A percentile compares a stretch with the other conserved stretches of the same genome.
phyloP scores from a whole-genome alignment of 352 stramenopile species.

The Globisporangium megalacanthum region DNA sequence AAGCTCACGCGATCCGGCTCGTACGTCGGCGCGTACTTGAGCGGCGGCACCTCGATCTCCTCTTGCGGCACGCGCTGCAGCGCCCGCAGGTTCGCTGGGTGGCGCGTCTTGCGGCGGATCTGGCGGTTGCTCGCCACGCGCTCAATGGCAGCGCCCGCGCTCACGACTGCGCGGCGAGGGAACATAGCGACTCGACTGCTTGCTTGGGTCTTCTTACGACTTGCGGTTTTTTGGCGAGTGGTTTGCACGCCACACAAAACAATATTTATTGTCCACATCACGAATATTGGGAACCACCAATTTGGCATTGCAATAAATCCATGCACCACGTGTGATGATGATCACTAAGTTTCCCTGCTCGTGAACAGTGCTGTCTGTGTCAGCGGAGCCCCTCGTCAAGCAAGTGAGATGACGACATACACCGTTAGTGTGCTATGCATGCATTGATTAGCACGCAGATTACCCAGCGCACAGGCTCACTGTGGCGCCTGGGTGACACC shows the following conservation, averaged over 20 bases:
- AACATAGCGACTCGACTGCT: slow-evolving; percentile 36
- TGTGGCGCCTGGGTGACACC: slow-evolving; percentile 30
- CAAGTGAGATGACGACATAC: background rate
- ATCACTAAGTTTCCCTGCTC: no score
- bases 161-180: slow-evolving; percentile 50
- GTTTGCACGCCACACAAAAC: background rate
- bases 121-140: slow-evolving; percentile 82
- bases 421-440: background rate
- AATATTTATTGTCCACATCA: no score
- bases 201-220: slow-evolving; percentile 13
- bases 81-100: slow-evolving; percentile 64
- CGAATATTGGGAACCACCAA: no score
- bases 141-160: slow-evolving; percentile 30
- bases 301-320: no score
- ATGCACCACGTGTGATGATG: no score
- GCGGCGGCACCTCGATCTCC: slow-evolving; percentile 46
- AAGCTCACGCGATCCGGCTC: slow-evolving; percentile 81
- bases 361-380: no score
- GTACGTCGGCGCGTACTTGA: slow-evolving; percentile 83
- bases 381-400: no score
- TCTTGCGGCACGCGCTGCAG: slow-evolving; percentile 56
- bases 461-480: background rate
- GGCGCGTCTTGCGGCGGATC: slow-evolving; percentile 76
- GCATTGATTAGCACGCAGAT: background rate
- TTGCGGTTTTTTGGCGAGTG: background rate